Percentiles rank a stretch among this genome's conserved stretches.
Conservation (phyloP, 176 grass and related monocot genomes). For the Paspalum notatum region DNA sequence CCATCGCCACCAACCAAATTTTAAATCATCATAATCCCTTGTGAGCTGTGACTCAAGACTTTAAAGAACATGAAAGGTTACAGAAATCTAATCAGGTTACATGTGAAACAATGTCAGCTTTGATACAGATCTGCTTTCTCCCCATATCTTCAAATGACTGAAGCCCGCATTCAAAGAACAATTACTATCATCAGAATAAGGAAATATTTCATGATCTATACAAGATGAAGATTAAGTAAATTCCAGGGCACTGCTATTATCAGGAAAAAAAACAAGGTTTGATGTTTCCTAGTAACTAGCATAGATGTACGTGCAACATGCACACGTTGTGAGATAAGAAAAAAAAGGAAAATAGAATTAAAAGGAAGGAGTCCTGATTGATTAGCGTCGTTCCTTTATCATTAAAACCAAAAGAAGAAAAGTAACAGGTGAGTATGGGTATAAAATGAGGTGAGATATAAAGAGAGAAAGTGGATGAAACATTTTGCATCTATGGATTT, state of each 20-base stretch:
- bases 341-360: too few species aligned
- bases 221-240: not conserved
- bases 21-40: not conserved
- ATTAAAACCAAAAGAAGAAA: too few species aligned
- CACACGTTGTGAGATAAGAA: too few species aligned
- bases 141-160: conserved; percentile 4
- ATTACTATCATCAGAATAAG: not conserved
- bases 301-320: too few species aligned
- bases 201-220: not conserved
- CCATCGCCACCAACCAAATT: not conserved
- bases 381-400: too few species aligned
- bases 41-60: not conserved
- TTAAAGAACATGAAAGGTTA: not conserved
- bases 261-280: not conserved
- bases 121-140: not conserved
- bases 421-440: too few species aligned
- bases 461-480: too few species aligned
- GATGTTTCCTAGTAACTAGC: too few species aligned
- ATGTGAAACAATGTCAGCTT: not conserved
- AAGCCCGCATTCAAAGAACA: not conserved
- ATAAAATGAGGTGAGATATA: too few species aligned
- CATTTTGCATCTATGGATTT: too few species aligned
- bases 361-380: too few species aligned
- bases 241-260: not conserved
- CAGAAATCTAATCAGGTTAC: not conserved